These are phyloP conservation scores for Cubamyces sp. DNA, from an alignment of 768 basidiomycete species.

Conservation along the genomic window DNA sequence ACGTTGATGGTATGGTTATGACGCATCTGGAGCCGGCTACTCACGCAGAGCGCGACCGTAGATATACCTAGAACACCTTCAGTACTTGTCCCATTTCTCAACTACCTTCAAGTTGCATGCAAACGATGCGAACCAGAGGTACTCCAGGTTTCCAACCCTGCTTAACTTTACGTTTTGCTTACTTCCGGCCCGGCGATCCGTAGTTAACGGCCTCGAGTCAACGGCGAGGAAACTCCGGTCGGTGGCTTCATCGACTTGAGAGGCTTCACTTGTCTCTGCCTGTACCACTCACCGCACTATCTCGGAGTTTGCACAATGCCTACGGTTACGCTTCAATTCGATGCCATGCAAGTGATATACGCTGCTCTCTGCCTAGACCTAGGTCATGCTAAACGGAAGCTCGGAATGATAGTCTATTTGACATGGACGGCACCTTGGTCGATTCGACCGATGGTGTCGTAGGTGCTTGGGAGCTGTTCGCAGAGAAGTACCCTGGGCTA, in stretches of 20 bases:
- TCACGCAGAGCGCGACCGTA: not conserved
- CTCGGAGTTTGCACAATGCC: constrained; percentile 31
- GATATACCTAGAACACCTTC: not conserved
- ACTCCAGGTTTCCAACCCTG: not conserved
- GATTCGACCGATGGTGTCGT: constrained; percentile 84
- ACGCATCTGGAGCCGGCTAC: no score
- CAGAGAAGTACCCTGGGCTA: constrained; percentile 65
- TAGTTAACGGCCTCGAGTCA: not conserved
- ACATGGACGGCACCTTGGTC: constrained; percentile 84
- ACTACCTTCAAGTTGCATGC: no score
- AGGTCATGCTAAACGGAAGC: not conserved
- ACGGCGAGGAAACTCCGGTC: not conserved
- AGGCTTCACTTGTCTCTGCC: not conserved
- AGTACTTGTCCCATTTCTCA: not conserved
- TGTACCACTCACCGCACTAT: not conserved
- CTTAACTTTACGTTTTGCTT: not conserved
- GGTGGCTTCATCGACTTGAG: not conserved
- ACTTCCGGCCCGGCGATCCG: not conserved
- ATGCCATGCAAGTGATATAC: constrained; percentile 42
- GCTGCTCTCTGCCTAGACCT: no score
- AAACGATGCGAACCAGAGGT: no score
- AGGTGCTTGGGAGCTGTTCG: constrained; percentile 84
- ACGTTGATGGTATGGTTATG: not conserved
- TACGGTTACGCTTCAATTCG: constrained; percentile 40
- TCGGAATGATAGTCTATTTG: constrained; percentile 59